Evolutionary conservation across 805 yeast genomes (phyloP), one percentile per base, ranked within the genome.

Genomic region (Candida multigemmis): DNA sequence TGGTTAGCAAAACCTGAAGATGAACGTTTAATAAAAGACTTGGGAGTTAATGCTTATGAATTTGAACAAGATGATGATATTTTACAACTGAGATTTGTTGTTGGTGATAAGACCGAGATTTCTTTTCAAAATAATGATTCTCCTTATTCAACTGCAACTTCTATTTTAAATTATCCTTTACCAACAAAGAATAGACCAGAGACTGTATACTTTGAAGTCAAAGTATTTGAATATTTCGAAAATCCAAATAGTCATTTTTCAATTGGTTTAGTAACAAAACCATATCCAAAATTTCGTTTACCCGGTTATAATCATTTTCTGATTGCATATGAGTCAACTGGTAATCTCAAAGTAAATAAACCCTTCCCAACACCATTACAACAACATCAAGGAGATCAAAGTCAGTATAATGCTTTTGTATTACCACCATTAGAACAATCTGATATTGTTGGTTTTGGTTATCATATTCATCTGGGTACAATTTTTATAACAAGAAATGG

Each of bases 291-390:
- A 3, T 82, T 79, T 48, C 61, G 83, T 37, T 58, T 77, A 9
- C 94, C 94, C 0, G 94, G 94, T 1, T 68, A 74, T 47, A 66
- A 72, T 33, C 69, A 69, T 25, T 78, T 76, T 42, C 77, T 86
- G 0, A 62, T 82, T 25, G 80, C 80, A 3, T 74, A 81, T 44
- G 89, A 81, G 46, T 69, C 82, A 2, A 71, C 74, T 4, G 94
- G 93, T 2, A 70, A 75, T 33, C 53, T 79, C 30, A 63, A 83
- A 35, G 68, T 80, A 26, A 77, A 74, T 42, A 69, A 70, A 40
- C 83, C 85, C 13, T 71, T 76, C 25, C 61, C 68, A 1, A 57
- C 67, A 1, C 66, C 68, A 2, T 41, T 51, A 14, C 68, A 61
- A 32, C 68, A 61, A 33, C 66, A 61, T 37, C 38, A 36, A 18